Conservation (phyloP, 371 early-diverging fungal species). For the Mucor velutinosus region DNA sequence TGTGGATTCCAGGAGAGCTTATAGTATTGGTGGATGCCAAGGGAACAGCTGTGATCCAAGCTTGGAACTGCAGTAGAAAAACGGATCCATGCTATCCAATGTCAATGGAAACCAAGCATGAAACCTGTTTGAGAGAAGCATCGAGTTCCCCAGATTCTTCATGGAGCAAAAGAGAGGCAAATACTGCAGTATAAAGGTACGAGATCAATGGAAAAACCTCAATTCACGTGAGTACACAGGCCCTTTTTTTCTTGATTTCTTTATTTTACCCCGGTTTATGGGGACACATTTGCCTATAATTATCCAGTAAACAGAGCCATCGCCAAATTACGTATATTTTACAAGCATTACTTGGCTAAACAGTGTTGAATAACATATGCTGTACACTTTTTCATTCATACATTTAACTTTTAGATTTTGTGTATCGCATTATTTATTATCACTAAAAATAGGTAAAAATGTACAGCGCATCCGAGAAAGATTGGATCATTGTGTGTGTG, state of each 20-base stretch:
- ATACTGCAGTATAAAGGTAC: background rate
- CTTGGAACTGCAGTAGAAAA: background rate
- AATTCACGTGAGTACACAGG: conserved; percentile 13
- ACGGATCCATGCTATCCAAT: background rate
- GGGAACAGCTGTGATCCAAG: background rate
- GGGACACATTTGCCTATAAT: background rate
- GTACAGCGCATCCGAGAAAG: background rate
- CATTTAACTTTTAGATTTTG: background rate
- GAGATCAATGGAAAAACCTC: background rate
- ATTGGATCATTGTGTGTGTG: background rate
- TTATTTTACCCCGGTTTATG: conserved; percentile 8
- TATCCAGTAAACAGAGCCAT: background rate
- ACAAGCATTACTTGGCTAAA: background rate
- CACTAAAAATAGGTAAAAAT: background rate
- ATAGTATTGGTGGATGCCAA: too few species aligned
- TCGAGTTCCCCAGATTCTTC: background rate
- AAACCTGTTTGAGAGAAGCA: background rate
- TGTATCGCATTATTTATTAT: background rate
- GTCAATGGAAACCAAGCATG: background rate
- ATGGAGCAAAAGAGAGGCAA: background rate
- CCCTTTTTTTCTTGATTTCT: background rate
- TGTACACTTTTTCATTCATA: background rate
- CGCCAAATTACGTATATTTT: background rate
- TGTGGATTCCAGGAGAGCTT: background rate
- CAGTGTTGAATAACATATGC: background rate